These are phyloP conservation scores for Spongospora subterranea DNA, from an alignment of 208 protist species.

Conservation along the genomic window DNA sequence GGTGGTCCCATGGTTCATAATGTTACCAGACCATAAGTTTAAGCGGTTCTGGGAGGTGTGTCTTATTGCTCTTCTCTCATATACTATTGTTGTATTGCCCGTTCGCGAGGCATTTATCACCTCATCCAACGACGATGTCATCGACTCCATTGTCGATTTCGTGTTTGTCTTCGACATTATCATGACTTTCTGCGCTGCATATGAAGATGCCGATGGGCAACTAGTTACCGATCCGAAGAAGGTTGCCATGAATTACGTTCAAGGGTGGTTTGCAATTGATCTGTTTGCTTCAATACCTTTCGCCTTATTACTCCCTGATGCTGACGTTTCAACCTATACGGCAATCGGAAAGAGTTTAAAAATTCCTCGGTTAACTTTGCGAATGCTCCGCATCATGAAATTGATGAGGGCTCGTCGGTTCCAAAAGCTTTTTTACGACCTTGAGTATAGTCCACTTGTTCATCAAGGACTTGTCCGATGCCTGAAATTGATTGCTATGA, in stretches of 20 bases:
- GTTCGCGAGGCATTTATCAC: constrained; percentile 1
- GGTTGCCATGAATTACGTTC: background rate
- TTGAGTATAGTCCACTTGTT: constrained; percentile 45
- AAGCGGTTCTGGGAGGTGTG: constrained; percentile 23
- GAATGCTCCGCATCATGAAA: constrained; percentile 10
- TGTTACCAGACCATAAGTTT: background rate
- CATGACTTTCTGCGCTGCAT: constrained; percentile 12
- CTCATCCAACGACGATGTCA: background rate
- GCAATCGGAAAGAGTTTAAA: constrained; percentile 1
- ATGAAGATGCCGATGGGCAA: constrained; percentile 9
- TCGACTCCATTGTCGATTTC: constrained; percentile 21
- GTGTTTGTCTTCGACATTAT: constrained; percentile 32
- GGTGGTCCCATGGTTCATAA: constrained; percentile 10
- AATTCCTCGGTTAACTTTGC: constrained; percentile 6
- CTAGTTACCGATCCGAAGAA: background rate
- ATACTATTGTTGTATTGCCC: constrained; percentile 37
- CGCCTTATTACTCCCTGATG: background rate
- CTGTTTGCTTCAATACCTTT: background rate
- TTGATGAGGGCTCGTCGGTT: background rate
- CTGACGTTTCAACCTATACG: background rate
- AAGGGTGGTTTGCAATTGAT: constrained; percentile 24
- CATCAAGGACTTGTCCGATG: background rate
- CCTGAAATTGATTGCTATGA: background rate
- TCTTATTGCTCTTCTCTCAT: background rate
- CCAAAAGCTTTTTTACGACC: constrained; percentile 53